Percentiles rank a stretch among this genome's conserved stretches.
These are phyloP conservation scores for Crithidia expoeki DNA, from an alignment of 208 protist genomes.

Conservation along the genomic window DNA sequence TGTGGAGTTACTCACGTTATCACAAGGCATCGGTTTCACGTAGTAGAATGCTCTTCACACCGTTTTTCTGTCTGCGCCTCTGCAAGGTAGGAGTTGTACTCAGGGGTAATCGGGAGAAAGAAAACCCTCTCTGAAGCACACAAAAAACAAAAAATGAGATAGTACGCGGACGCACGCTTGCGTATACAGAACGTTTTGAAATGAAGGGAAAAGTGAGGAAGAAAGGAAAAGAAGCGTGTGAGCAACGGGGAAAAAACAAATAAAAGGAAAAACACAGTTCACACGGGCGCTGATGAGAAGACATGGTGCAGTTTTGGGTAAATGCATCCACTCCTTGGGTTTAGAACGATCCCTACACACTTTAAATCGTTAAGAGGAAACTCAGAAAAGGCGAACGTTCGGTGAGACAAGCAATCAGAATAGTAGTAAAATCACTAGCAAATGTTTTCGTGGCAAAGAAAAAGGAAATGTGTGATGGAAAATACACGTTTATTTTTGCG, in stretches of 20 bases:
- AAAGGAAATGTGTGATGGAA: background rate
- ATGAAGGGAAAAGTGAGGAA: background rate
- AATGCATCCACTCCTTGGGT: slow-evolving; percentile 8
- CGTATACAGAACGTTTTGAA: slow-evolving; percentile 12
- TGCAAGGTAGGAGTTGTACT: background rate
- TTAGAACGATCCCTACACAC: slow-evolving; percentile 8
- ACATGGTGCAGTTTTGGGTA: slow-evolving; percentile 11
- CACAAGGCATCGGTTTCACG: no score
- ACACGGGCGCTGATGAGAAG: slow-evolving; percentile 9
- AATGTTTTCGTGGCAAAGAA: slow-evolving; percentile 3
- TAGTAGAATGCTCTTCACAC: background rate
- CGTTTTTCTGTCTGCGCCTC: background rate
- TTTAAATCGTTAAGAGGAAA: slow-evolving; percentile 8
- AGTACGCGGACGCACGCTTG: slow-evolving; percentile 4
- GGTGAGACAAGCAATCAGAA: background rate
- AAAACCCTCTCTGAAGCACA: background rate
- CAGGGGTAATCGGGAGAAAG: background rate
- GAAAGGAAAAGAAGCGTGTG: slow-evolving; percentile 3
- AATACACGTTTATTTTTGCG: slow-evolving; percentile 6
- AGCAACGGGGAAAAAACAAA: background rate
- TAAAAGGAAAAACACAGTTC: background rate
- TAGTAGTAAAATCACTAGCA: slow-evolving; percentile 14
- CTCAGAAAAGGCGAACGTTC: slow-evolving; percentile 4
- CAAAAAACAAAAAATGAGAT: background rate
- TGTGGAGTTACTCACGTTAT: no score